These are phyloP conservation scores for Fusarium xyrophilum DNA, from an alignment of 2,329 filamentous ascomycete species.

Conservation along the genomic window DNA sequence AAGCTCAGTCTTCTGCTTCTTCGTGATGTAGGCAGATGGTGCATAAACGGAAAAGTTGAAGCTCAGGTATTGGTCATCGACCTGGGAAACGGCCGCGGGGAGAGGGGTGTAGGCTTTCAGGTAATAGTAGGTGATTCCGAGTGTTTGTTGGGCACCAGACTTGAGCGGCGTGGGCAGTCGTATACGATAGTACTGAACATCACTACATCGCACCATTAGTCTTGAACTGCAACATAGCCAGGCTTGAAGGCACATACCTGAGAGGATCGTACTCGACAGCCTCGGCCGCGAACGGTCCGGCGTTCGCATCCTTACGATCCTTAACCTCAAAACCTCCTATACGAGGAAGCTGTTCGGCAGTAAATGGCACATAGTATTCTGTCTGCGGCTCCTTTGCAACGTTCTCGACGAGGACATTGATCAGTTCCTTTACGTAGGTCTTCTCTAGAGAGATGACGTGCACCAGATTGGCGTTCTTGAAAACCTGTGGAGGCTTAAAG, in stretches of 20 bases:
- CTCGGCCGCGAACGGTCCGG: constrained; percentile 72
- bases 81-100: constrained; percentile 82
- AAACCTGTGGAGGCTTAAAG: constrained; percentile 88
- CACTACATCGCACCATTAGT: constrained; percentile 54
- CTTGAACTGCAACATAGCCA: neutral
- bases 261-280: constrained; percentile 68
- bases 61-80: constrained; percentile 83
- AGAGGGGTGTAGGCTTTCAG: constrained; percentile 81
- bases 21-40: constrained; percentile 81
- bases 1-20: constrained; percentile 96
- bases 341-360: constrained; percentile 73
- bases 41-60: constrained; percentile 87
- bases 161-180: constrained; percentile 77
- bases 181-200: constrained; percentile 84
- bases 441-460: constrained; percentile 93
- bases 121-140: constrained; percentile 85
- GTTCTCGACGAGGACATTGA: constrained; percentile 96
- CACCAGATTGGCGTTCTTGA: constrained; percentile 92
- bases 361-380: constrained; percentile 92
- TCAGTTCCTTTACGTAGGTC: constrained; percentile 84
- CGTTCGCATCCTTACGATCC: constrained; percentile 81
- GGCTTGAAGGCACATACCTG: constrained; percentile 54
- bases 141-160: constrained; percentile 79
- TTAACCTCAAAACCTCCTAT: constrained; percentile 89
- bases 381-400: constrained; percentile 77